These are phyloP conservation scores for Aspergillus ibericus DNA, from an alignment of 2,329 filamentous ascomycete species.

Conservation along the genomic window DNA sequence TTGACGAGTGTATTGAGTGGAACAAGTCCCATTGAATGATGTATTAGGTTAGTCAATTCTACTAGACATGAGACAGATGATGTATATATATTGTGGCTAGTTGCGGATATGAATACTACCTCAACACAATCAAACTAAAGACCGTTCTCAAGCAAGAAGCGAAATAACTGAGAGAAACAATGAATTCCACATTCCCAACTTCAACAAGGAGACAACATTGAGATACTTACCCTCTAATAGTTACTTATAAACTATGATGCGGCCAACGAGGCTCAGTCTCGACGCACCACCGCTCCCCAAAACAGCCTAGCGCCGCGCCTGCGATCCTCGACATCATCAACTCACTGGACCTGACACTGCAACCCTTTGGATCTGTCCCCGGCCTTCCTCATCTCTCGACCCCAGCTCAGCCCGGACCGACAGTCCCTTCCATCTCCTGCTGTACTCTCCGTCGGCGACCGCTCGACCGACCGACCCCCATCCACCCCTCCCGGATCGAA, in stretches of 20 bases:
- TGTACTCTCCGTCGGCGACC: no score
- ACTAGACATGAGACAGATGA: background rate
- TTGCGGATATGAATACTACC: background rate
- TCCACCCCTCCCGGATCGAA: no score
- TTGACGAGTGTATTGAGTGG: conserved; percentile 88
- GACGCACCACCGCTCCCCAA: background rate
- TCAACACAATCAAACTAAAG: background rate
- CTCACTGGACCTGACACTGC: background rate
- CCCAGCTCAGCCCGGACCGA: background rate
- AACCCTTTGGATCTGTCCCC: background rate
- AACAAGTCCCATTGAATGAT: conserved; percentile 54
- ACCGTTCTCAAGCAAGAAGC: background rate
- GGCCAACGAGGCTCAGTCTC: background rate
- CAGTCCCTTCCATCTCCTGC: no score
- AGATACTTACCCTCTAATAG: no score
- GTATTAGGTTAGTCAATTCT: background rate
- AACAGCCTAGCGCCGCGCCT: background rate
- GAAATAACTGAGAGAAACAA: background rate
- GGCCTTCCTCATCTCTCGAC: background rate
- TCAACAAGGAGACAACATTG: no score
- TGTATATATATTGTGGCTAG: background rate
- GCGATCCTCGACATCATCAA: conserved; percentile 2
- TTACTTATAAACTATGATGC: no score
- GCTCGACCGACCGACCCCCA: no score
- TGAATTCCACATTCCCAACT: background rate